phyloP scores from a whole-genome alignment of 768 basidiomycete species.

The Phallus indusiatus region DNA sequence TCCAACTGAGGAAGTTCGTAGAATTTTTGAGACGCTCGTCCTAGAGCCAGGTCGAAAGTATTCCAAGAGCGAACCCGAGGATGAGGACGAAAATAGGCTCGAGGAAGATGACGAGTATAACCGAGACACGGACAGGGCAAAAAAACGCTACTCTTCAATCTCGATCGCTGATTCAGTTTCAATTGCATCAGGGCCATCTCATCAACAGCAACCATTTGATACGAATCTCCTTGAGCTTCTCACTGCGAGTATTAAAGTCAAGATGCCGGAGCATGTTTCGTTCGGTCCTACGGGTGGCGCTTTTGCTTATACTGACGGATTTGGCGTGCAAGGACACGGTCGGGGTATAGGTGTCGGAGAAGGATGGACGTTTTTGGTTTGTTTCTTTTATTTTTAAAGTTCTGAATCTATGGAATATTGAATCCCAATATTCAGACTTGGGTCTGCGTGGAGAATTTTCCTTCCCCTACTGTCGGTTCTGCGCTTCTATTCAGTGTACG shows the following conservation, averaged over 20 bases:
- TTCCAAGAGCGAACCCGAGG: not conserved
- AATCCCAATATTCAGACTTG: slow-evolving; percentile 33
- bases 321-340: not conserved
- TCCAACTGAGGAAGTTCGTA: slow-evolving; percentile 51
- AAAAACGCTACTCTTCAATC: not conserved
- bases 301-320: not conserved
- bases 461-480: slow-evolving; percentile 17
- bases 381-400: not conserved
- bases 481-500: slow-evolving; percentile 30
- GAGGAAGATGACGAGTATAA: slow-evolving; percentile 1
- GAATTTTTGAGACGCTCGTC: slow-evolving; percentile 41
- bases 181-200: not conserved
- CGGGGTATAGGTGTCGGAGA: not conserved
- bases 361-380: slow-evolving; percentile 7
- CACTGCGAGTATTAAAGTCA: slow-evolving; percentile 58
- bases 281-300: slow-evolving; percentile 45
- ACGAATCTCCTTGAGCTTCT: slow-evolving; percentile 49
- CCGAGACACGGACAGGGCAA: slow-evolving; percentile 41
- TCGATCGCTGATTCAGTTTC: not conserved
- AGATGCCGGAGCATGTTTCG: slow-evolving; percentile 74
- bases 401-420: not conserved
- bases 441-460: slow-evolving; percentile 38
- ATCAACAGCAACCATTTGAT: not conserved
- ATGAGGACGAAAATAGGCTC: not conserved
- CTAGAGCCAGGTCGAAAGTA: not conserved